Base-by-base conservation (phyloP, 169 alveolate species). In the Ichthyophthirius multifiliis region DNA sequence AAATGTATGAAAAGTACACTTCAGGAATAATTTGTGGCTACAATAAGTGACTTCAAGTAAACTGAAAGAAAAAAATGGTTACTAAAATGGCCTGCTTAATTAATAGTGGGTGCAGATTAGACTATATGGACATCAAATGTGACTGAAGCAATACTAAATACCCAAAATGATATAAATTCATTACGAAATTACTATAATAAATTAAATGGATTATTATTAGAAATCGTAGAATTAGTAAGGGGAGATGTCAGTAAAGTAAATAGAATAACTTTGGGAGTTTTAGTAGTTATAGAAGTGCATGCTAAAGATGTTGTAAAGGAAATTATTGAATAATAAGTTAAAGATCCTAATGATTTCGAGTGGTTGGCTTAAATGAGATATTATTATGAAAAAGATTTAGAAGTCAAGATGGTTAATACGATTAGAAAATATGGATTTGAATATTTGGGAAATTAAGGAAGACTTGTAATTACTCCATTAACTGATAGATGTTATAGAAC, bases 401-500 rank as follows among this genome's bases (percentile, higher is more conserved):
- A 75, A 15, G 94, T 86, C 1, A 90, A 67, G 75, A 90, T 90
- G 94, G 71, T 86, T 1, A 88, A 82, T 31, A 90, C 94, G 1
- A 46, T 27, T 10, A 65, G 90, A 63, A 73, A 74, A 30, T 89
- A 89, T 75, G 94, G 90, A 30, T 86, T 73, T 76, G 94, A 89
- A 83, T 89, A 89, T 71, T 73, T 89, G 13, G 94, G 94, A n/a
- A 89, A 89, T 63, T 74, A 86, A 46, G 76, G 85, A 20, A 44
- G 94, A 55, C 35, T 89, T 37, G 94, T 91, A 0, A 91, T 91
- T 2, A 91, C 95, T 35, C 95, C 95, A 6, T 76, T 91, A 23
- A 91, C 95, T 1, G 94, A 91, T 65, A 85, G 95, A 75, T 91
- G 95, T 45, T 91, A 85, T 74, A 78, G 95, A 55, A 91, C 95